Conservation (phyloP, 1,284 basidiomycete genomes). For the Ustilago esculenta region DNA sequence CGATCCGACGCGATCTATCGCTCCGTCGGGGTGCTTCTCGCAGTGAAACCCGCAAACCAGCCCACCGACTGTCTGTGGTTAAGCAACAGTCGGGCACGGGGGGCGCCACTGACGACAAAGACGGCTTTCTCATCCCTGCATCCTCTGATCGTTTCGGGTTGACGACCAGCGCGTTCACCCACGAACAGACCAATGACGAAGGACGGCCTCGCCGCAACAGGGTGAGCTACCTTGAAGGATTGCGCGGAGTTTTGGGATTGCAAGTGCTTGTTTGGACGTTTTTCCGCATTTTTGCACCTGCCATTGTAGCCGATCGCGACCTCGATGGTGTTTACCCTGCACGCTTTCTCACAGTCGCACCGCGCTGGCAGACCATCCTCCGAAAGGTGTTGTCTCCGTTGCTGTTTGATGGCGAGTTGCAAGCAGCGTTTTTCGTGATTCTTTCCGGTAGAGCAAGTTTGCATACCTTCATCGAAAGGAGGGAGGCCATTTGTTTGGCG, state of each 20-base stretch:
- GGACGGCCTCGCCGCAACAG: conserved; percentile 24
- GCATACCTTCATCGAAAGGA: conserved; percentile 53
- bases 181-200: conserved; percentile 31
- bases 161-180: conserved; percentile 18
- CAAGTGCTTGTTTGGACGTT: conserved; percentile 56
- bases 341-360: conserved; percentile 15
- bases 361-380: conserved; percentile 41
- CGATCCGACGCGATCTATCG: conserved; percentile 16
- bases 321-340: conserved; percentile 46
- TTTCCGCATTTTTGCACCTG: conserved; percentile 57
- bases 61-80: too few species aligned
- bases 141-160: conserved; percentile 29
- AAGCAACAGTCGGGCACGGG: too few species aligned
- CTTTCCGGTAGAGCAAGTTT: conserved; percentile 42
- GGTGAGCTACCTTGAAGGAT: conserved; percentile 40
- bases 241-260: conserved; percentile 48
- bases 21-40: conserved; percentile 5
- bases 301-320: conserved; percentile 49
- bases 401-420: conserved; percentile 52
- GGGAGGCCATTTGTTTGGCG: conserved; percentile 34
- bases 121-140: conserved; percentile 36
- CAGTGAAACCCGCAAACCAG: too few species aligned
- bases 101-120: conserved; percentile 8
- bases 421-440: conserved; percentile 51
- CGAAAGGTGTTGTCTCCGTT: conserved; percentile 51